Evolutionary conservation across 2,329 filamentous ascomycete genomes (phyloP).

Genomic region (Ophiobolus disseminans): DNA sequence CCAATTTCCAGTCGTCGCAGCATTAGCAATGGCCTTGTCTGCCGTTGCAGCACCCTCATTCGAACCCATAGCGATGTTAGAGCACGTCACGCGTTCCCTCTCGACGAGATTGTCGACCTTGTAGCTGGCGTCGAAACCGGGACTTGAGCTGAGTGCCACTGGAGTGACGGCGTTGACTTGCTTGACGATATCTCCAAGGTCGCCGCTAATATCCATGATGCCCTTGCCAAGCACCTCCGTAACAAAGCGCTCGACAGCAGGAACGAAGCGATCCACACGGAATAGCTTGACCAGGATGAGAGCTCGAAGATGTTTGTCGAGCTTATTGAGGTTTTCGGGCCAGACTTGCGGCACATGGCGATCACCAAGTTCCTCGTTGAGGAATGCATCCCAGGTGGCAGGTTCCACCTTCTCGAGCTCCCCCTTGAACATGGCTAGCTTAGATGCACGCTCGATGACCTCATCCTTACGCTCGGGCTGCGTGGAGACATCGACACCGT

Average conservation of each 20-base stretch:
- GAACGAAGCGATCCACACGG: constrained; percentile 93
- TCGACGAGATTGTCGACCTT: constrained; percentile 97
- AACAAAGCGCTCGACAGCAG: constrained; percentile 90
- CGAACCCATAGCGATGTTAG: constrained; percentile 98
- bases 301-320: constrained; percentile 81
- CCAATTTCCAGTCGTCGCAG: constrained; percentile 91
- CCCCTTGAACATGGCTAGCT: constrained; percentile 75
- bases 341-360: constrained; percentile 79
- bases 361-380: constrained; percentile 85
- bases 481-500: constrained; percentile 80
- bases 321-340: constrained; percentile 67
- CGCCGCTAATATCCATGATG: constrained; percentile 83
- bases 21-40: constrained; percentile 93
- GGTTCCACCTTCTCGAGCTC: constrained; percentile 68
- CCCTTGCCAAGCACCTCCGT: constrained; percentile 81
- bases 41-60: constrained; percentile 91
- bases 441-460: constrained; percentile 71
- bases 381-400: constrained; percentile 80
- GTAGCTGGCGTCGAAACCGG: constrained; percentile 97
- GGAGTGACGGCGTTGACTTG: constrained; percentile 85
- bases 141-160: constrained; percentile 90
- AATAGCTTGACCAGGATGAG: constrained; percentile 92
- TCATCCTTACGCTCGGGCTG: constrained; percentile 69
- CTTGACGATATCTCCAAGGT: constrained; percentile 82
- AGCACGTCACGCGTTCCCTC: constrained; percentile 79